Evolutionary conservation across 1,139 yeast species (phyloP).

Genomic region (Blastobotrys serpentis): DNA sequence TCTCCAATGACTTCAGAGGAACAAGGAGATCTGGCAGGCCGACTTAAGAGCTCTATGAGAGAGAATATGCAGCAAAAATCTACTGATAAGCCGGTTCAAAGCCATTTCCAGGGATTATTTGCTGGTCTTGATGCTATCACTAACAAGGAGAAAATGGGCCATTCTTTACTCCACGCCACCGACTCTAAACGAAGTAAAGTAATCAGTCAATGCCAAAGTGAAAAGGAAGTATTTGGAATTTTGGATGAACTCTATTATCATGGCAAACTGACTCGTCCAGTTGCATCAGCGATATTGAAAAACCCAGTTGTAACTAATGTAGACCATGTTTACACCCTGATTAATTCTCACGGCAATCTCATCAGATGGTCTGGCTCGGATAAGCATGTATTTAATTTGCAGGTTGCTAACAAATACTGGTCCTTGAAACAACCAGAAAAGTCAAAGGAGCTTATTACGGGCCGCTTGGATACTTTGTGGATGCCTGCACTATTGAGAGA

Average conservation of each 20-base stretch:
- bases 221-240: slow-evolving; percentile 20
- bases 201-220: slow-evolving; percentile 17
- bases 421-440: slow-evolving; percentile 21
- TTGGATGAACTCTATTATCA: slow-evolving; percentile 31
- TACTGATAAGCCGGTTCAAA: slow-evolving; percentile 23
- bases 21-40: slow-evolving; percentile 25
- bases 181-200: slow-evolving; percentile 14
- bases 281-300: slow-evolving; percentile 27
- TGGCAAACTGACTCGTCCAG: slow-evolving; percentile 24
- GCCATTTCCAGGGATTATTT: slow-evolving; percentile 33
- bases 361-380: slow-evolving; percentile 28
- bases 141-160: slow-evolving; percentile 10
- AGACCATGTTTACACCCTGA: slow-evolving; percentile 24
- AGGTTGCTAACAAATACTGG: slow-evolving; percentile 32
- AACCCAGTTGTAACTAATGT: slow-evolving; percentile 23
- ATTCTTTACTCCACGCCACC: slow-evolving; percentile 10
- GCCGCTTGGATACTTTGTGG: slow-evolving; percentile 27
- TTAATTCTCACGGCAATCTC: slow-evolving; percentile 27
- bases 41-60: slow-evolving; percentile 25
- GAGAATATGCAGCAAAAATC: slow-evolving; percentile 23
- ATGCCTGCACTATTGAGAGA: slow-evolving; percentile 22
- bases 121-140: slow-evolving; percentile 29
- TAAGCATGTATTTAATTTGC: slow-evolving; percentile 27
- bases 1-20: slow-evolving; percentile 27
- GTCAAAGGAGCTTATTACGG: slow-evolving; percentile 26